These are phyloP conservation scores for Diplocarpon rosae DNA, from an alignment of 2,329 filamentous ascomycete species.

Conservation along the genomic window DNA sequence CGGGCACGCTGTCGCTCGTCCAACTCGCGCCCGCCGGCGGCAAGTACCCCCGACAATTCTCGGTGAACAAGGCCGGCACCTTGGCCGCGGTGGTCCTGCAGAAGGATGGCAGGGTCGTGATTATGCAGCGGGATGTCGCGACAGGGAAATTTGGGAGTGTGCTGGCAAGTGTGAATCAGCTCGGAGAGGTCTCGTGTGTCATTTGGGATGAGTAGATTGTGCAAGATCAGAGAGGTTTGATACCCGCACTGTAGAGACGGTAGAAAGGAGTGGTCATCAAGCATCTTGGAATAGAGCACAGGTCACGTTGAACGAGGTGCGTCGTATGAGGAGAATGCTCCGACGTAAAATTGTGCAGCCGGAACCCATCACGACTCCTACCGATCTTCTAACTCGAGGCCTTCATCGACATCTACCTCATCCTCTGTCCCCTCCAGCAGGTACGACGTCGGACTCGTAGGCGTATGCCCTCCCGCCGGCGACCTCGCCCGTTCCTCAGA, in stretches of 20 bases:
- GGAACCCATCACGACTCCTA: constrained; percentile 2
- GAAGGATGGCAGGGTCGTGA: constrained; percentile 30
- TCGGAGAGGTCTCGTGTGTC: constrained; percentile 22
- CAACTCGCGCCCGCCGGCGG: constrained; percentile 36
- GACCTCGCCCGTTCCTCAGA: constrained; percentile 28
- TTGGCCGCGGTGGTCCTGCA: constrained; percentile 37
- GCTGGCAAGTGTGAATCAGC: constrained; percentile 18
- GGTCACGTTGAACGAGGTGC: too few relatives aligned
- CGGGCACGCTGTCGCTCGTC: constrained; percentile 32
- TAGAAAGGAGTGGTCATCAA: not conserved
- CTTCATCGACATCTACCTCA: constrained; percentile 30
- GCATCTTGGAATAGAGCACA: too few relatives aligned
- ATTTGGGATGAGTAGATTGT: constrained; percentile 23
- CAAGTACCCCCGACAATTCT: constrained; percentile 35
- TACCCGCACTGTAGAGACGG: too few relatives aligned
- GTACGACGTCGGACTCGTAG: constrained; percentile 22
- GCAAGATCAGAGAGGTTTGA: not conserved
- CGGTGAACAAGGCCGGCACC: constrained; percentile 34
- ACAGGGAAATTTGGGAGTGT: constrained; percentile 31
- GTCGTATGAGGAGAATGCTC: too few relatives aligned
- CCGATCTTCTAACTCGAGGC: constrained; percentile 32
- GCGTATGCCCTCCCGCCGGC: constrained; percentile 21
- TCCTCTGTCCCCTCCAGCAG: constrained; percentile 44
- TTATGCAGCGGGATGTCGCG: constrained; percentile 31
- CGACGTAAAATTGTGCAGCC: too few relatives aligned